Evolutionary conservation across 176 grass and related monocot species (phyloP), one percentile per base, ranked within the genome.

Genomic region (Themeda triandra): DNA sequence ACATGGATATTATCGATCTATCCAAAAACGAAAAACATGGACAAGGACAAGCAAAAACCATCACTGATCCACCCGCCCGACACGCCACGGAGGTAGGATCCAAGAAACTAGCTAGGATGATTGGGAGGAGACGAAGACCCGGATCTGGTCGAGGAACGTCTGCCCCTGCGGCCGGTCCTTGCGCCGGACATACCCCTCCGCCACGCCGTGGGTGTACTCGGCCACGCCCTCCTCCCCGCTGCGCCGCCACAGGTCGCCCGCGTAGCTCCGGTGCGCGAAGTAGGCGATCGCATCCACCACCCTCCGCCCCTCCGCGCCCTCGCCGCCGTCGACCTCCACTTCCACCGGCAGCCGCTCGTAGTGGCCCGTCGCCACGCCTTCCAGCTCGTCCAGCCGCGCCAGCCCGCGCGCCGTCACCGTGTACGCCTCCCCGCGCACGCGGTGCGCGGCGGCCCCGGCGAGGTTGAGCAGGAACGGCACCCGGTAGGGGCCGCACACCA

Each of bases 381-480:
- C 95, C 3, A 97, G 88, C 39, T 97, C 92, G 92, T 97, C 92
- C 3, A 97, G 89, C 5, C 88, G 75, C 1, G 82, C 86, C n/a
- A 97, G 85, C 2, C 80, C 95, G 6, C 76, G 56, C 5, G 84
- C 1, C n/a, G 90, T 89, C 7, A 94, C 88, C 24, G 86, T 71
- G 84, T 94, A 97, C 32, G 92, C 86, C 86, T 97, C 95, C 5
- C 95, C 95, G 0, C 65, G 19, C 19, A 97, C 92, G 30, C 87
- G 95, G 42, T 94, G 54, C 54, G 54, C 95, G 2, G 14, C 92
- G 92, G 0, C 56, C 18, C 13, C 94, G 88, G 33, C 87, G 88
- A 92, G 89, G 90, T 97, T 89, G 78, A 97, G 92, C 28, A 97
- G 95, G 88, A 97, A 97, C 8, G 95, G 95, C 39, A 97, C 95